Evolutionary conservation across 1,284 basidiomycete species (phyloP), one percentile per base, ranked within the genome.

Genomic region (Heimioporus punctisporus): DNA sequence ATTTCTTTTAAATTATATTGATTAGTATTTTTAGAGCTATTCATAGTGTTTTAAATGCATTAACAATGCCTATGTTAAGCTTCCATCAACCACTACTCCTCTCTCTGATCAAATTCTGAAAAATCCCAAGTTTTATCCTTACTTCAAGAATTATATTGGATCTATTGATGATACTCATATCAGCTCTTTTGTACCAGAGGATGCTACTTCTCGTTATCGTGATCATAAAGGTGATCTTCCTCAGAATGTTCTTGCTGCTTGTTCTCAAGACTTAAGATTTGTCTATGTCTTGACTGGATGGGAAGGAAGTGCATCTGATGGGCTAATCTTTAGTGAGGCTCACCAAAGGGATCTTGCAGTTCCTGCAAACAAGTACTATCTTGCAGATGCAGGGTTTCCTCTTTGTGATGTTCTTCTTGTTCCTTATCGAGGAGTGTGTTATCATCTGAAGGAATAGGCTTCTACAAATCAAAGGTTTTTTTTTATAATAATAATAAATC

Each of bases 111-210:
- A n/a, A n/a, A n/a, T n/a, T n/a, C n/a, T n/a, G n/a, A n/a, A n/a
- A n/a, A n/a, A n/a, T n/a, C n/a, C n/a, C n/a, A n/a, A n/a, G n/a
- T n/a, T n/a, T n/a, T n/a, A n/a, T 30, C 47, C 21, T 2, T 50
- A n/a, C 12, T 59, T 58, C 43, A 50, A 54, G 19, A 53, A 58
- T 30, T 27, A 39, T 2, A 52, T 57, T 11, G 34, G 58, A 3
- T 30, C 37, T 2, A 46, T 60, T 0, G 24, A 60, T 45, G 34
- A 49, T 21, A 60, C 28, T 11, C 49, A 56, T 12, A 52, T 55
- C 4, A 11, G 30, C 2, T 55, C 41, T 19, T 41, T 12, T 17
- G 50, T 24, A 2, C 44, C 47, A 11, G 26, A 17, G 8, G 46
- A 50, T 3, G n/a, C 17, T 1, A 43, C 21, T 6, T 2, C n/a